These are phyloP conservation scores for Metschnikowia continentalis DNA, from an alignment of 805 yeast genomes.

Conservation along the genomic window DNA sequence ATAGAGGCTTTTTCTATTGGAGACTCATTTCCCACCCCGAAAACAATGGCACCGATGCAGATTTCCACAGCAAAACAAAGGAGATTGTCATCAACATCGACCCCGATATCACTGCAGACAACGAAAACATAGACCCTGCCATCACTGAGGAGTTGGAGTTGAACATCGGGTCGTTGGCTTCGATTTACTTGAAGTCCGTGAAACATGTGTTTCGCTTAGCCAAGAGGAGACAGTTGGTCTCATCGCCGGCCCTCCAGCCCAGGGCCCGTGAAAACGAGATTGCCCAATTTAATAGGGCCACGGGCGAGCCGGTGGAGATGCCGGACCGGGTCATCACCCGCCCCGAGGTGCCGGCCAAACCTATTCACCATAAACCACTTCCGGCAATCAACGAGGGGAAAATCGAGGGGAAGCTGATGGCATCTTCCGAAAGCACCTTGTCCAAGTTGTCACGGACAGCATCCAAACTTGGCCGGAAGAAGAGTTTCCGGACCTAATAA, in stretches of 20 bases:
- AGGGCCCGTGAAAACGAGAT: slow-evolving; percentile 10
- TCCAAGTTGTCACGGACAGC: slow-evolving; percentile 35
- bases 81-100: slow-evolving; percentile 53
- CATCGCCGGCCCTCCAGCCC: slow-evolving; percentile 42
- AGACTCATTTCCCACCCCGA: slow-evolving; percentile 51
- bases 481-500: slow-evolving; percentile 7
- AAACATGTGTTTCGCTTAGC: slow-evolving; percentile 71
- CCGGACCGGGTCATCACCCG: slow-evolving; percentile 1
- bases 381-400: slow-evolving; percentile 4
- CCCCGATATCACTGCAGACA: slow-evolving; percentile 63
- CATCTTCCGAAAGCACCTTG: slow-evolving; percentile 10
- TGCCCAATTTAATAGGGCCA: slow-evolving; percentile 9
- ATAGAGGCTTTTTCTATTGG: slow-evolving; percentile 84
- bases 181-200: slow-evolving; percentile 80
- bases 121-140: slow-evolving; percentile 63
- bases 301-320: slow-evolving; percentile 10
- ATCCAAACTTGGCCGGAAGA: slow-evolving; percentile 23
- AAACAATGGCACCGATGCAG: slow-evolving; percentile 29
- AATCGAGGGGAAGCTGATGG: not conserved
- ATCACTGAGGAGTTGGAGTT: slow-evolving; percentile 79
- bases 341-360: not conserved
- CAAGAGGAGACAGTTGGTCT: slow-evolving; percentile 45
- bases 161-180: slow-evolving; percentile 76
- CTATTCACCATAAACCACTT: slow-evolving; percentile 7
- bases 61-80: slow-evolving; percentile 37